phyloP scores from a whole-genome alignment of 257 asterid genomes.

The Nyctanthes arbortristis region DNA sequence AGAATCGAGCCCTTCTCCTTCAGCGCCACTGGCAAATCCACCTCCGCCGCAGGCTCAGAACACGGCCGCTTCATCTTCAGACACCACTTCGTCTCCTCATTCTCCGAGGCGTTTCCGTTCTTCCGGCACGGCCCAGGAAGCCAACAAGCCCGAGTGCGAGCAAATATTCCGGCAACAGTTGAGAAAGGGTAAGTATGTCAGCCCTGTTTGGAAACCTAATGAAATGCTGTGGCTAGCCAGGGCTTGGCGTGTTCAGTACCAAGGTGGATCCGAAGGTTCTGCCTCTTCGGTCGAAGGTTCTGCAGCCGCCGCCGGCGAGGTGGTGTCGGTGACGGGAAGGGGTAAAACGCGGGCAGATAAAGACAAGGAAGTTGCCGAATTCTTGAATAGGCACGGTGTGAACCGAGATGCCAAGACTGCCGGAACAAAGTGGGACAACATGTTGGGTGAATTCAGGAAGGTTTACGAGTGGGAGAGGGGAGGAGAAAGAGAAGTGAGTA shows the following conservation, averaged over 20 bases:
- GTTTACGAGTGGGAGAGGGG: conserved; percentile 56
- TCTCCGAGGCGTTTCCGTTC: conserved; percentile 42
- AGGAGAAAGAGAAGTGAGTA: conserved; percentile 46
- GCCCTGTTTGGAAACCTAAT: conserved; percentile 57
- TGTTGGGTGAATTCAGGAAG: conserved; percentile 55
- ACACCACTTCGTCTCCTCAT: conserved; percentile 40
- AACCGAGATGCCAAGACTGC: conserved; percentile 51
- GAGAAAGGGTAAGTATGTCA: conserved; percentile 49
- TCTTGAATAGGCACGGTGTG: conserved; percentile 39
- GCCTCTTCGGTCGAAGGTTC: conserved; percentile 14
- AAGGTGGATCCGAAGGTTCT: conserved; percentile 21
- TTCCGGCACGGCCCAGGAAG: conserved; percentile 31
- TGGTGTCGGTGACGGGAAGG: conserved; percentile 20
- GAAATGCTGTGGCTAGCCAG: conserved; percentile 58
- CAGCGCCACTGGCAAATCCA: conserved; percentile 3
- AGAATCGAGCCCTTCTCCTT: conserved; percentile 38
- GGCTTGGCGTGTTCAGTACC: conserved; percentile 54
- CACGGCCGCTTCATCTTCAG: conserved; percentile 38
- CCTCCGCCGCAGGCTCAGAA: conserved; percentile 22
- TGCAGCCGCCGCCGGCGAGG: conserved; percentile 1
- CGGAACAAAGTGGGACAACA: conserved; percentile 57
- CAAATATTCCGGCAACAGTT: conserved; percentile 36
- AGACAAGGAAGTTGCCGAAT: conserved; percentile 51
- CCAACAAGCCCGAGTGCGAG: conserved; percentile 22
- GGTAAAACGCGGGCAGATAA: conserved; percentile 52